These are phyloP conservation scores for Hydrangea macrophylla DNA, from an alignment of 148 eudicot genomes.

Conservation along the genomic window DNA sequence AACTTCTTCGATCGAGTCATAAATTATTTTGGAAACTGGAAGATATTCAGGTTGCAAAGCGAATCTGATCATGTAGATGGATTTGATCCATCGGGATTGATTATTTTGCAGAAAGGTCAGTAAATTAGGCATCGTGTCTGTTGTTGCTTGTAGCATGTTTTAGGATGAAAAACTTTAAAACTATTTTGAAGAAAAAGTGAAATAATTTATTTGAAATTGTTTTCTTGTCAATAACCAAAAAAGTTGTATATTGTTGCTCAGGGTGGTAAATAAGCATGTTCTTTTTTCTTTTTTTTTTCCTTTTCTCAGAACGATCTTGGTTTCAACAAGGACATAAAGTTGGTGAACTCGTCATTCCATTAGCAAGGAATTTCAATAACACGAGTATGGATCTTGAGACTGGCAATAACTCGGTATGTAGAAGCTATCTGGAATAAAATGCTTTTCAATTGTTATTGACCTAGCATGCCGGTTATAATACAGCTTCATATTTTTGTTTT, in stretches of 20 bases:
- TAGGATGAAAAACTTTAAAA: background rate
- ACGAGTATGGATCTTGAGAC: constrained; percentile 64
- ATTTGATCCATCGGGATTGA: constrained; percentile 85
- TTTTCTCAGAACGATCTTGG: constrained; percentile 72
- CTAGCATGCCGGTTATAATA: background rate
- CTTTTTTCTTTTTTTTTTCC: background rate
- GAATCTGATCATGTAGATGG: constrained; percentile 84
- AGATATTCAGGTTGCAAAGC: constrained; percentile 54
- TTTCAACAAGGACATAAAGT: constrained; percentile 91
- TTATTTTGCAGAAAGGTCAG: constrained; percentile 86
- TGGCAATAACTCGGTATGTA: constrained; percentile 49
- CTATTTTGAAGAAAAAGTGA: background rate
- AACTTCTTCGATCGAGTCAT: constrained; percentile 82
- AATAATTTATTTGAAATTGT: background rate
- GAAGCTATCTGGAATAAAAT: background rate
- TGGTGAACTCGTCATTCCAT: constrained; percentile 89
- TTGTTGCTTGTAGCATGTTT: background rate
- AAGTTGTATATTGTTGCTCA: background rate
- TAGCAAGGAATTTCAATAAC: constrained; percentile 79
- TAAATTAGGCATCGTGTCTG: background rate
- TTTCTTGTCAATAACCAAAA: background rate
- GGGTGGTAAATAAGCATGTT: background rate
- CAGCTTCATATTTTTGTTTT: background rate
- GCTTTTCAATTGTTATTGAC: background rate
- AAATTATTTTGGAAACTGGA: constrained; percentile 88